Evolutionary conservation across 192 early-diverging fungal genomes (phyloP), one percentile per base, ranked within the genome.

Genomic region (Coemansia javaensis): DNA sequence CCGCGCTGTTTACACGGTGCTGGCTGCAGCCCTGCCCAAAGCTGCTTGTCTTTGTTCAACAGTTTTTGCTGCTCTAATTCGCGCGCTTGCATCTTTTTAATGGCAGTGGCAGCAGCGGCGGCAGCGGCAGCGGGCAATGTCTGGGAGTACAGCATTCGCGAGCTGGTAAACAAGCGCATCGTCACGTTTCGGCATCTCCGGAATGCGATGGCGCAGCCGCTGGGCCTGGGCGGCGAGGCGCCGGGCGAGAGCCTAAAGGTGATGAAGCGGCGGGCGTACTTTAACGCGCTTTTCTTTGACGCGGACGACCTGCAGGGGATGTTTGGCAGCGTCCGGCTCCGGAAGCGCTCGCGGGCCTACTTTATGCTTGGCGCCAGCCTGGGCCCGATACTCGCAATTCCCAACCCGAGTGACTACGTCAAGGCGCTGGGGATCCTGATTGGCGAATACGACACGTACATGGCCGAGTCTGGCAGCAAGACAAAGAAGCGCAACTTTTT

Each of bases 341-440:
- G 73, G 35, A 67, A 68, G 46, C 65, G 73, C 30, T 79, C 83
- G 27, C 72, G 66, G 15, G 68, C 78, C 20, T 85, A 82, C 60
- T 83, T 81, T 62, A 79, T 77, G 44, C 73, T 85, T 11, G 83
- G 83, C n/a, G 50, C 75, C 10, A 83, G 81, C 27, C 59, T 85
- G 20, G 83, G 80, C 14, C 77, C 79, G 4, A 79, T 85, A 45
- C 56, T 85, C 21, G 81, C 81, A 28, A 82, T 83, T 40, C 77
- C 70, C 2, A 83, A 78, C 20, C 75, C 82, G 10, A 46, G 61
- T 6, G 84, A 85, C 54, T 85, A 81, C 53, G 68, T 83, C 4
- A 82, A 82, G 44, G 79, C 84, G 12, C 66, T 83, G 18, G 73
- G 53, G 15, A 75, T 81, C 4, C 57, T 85, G n/a, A 66, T 83